Base-by-base conservation (phyloP, 2,329 filamentous ascomycete species). In the Nectriaceae sp. region DNA sequence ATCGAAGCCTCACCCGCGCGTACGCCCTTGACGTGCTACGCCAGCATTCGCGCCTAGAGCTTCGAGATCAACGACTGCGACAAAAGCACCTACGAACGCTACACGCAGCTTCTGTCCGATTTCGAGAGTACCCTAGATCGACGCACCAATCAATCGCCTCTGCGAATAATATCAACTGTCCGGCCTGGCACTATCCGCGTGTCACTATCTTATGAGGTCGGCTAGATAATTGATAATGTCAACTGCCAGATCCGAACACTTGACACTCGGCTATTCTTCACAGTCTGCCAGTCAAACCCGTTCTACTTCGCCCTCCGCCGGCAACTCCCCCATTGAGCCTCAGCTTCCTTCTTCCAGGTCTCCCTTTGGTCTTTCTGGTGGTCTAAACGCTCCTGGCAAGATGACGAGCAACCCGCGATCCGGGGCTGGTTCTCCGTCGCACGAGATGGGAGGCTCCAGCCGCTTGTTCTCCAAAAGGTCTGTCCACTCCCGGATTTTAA, bases 351-450 rank as follows among this genome's bases (percentile, higher is more conserved):
- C 74, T 50, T 73, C 85, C 59, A 85, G 90, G 71, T 87, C 89
- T 56, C 83, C 89, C 19, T 89, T 93, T 66, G 85, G 84, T 50
- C 75, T 88, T 54, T 76, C 87, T 40, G 83, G 82, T 61, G 77
- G 82, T 50, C 72, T 89, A 61, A 85, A 75, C 52, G 72, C 77
- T 51, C 70, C 75, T 50, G 72, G 73, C 63, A 84, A 84, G 66
- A 84, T 86, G 78, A 71, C 78, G 54, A 74, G 74, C 57, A 76
- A 72, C 62, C 71, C 82, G 64, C 82, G 93, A 75, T 88, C 93
- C 66, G 91, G 92, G 77, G 85, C 90, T 77, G 92, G 92, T 69
- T 99, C 94, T 80, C 94, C 94, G 64, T 97, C 92, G 72, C 92
- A 96, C 76, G 94, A 97, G 60, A 83, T 91, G 67, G 72, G 75